A percentile compares a stretch with the other conserved stretches of the same genome.
phyloP scores from a whole-genome alignment of 495 filamentous ascomycete species.

The Penicillium salamii region DNA sequence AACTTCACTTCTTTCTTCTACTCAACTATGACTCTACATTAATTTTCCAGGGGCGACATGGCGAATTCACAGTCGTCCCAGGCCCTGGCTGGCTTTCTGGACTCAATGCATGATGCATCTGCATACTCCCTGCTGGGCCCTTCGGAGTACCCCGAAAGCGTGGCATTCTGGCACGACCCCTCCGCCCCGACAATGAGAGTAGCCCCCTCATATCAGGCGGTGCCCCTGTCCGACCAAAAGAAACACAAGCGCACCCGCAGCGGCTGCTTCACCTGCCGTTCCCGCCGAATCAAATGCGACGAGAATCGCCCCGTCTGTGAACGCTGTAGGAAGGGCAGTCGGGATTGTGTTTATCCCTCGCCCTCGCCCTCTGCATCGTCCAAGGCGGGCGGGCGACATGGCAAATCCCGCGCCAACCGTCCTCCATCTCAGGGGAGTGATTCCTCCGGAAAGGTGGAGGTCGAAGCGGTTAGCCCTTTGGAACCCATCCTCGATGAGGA shows the following conservation, averaged over 20 bases:
- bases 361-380: conserved; percentile 36
- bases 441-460: conserved; percentile 48
- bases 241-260: conserved; percentile 93
- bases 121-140: conserved; percentile 38
- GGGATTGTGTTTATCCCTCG: conserved; percentile 82
- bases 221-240: conserved; percentile 61
- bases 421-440: conserved; percentile 44
- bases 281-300: conserved; percentile 90
- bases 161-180: conserved; percentile 44
- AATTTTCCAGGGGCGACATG: background rate
- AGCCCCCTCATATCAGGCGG: conserved; percentile 27
- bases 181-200: conserved; percentile 23
- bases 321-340: conserved; percentile 78
- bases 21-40: background rate
- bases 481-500: conserved; percentile 66
- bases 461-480: conserved; percentile 48
- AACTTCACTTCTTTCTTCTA: background rate
- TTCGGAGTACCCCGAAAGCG: conserved; percentile 39
- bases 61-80: conserved; percentile 30
- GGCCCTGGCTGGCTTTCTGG: conserved; percentile 29
- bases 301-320: conserved; percentile 86
- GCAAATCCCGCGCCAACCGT: conserved; percentile 38
- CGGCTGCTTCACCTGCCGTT: conserved; percentile 91
- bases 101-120: conserved; percentile 33
- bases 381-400: conserved; percentile 39